A percentile compares a stretch with the other conserved stretches of the same genome.
Conservation (phyloP, 169 alveolate genomes). For the Babesia ovata region DNA sequence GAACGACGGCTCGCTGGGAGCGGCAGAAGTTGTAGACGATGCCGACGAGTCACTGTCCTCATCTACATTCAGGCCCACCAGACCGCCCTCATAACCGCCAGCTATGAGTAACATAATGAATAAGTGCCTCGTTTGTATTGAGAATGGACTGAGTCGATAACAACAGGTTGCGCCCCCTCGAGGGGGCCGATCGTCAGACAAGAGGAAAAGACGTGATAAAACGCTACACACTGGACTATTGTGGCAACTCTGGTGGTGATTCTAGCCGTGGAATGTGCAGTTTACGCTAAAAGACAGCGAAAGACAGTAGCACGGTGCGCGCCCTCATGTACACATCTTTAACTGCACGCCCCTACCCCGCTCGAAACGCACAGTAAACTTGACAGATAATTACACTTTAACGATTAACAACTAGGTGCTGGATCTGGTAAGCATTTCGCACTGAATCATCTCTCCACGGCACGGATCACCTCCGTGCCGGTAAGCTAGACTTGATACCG, state of each 20-base stretch:
- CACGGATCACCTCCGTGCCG: conserved; percentile 7
- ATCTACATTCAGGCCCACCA: conserved; percentile 49
- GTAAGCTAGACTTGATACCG: not conserved
- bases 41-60: conserved; percentile 1
- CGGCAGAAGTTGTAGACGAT: conserved; percentile 1
- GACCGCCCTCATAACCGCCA: conserved; percentile 71
- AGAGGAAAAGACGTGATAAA: not conserved
- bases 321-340: conserved; percentile 12
- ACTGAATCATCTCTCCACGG: not conserved
- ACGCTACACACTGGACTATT: too few species aligned
- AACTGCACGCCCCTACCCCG: conserved; percentile 1
- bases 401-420: not conserved
- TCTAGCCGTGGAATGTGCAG: not conserved
- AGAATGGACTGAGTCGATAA: not conserved
- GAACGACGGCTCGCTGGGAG: conserved; percentile 17
- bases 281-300: not conserved
- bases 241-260: too few species aligned
- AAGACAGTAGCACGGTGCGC: conserved; percentile 15
- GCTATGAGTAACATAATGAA: conserved; percentile 41
- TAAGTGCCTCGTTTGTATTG: not conserved
- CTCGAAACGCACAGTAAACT: not conserved
- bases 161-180: not conserved
- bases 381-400: too few species aligned
- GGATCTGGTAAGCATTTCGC: not conserved
- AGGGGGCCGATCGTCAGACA: not conserved